These are phyloP conservation scores for Lentinus polychrous DNA, from an alignment of 1,284 basidiomycete species.

Conservation along the genomic window DNA sequence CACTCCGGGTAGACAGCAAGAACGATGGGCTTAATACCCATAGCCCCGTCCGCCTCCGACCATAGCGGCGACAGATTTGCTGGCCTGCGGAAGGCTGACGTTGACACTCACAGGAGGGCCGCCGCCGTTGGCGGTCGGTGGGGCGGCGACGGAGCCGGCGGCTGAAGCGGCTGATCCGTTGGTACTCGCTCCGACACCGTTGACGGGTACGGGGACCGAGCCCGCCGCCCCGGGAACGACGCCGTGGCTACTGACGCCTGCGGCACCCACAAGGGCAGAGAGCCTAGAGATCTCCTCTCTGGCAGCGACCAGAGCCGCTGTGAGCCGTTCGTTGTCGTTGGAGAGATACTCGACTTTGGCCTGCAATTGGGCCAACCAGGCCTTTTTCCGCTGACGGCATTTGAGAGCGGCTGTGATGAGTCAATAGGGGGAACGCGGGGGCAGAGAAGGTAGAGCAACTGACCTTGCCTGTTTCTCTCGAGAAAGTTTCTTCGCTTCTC, in stretches of 20 bases:
- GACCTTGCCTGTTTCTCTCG: constrained; percentile 88
- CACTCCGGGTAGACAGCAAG: neutral
- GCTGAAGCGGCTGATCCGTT: neutral
- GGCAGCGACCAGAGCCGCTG: constrained; percentile 66
- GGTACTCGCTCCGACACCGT: neutral
- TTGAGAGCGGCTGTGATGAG: constrained; percentile 89
- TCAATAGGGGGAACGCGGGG: constrained; percentile 64
- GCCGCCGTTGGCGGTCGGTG: constrained; percentile 14
- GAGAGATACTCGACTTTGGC: constrained; percentile 87
- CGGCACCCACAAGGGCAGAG: constrained; percentile 58
- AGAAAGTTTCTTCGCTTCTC: constrained; percentile 93
- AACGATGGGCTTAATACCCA: constrained; percentile 15
- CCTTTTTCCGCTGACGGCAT: constrained; percentile 98
- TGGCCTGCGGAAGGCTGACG: constrained; percentile 30
- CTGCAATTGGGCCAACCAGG: constrained; percentile 91
- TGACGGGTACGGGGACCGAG: constrained; percentile 10
- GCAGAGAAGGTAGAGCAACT: constrained; percentile 39
- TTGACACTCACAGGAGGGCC: constrained; percentile 38
- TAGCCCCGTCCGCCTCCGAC: constrained; percentile 18
- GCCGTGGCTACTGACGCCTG: constrained; percentile 33
- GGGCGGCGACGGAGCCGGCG: constrained; percentile 15
- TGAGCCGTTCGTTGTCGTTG: constrained; percentile 92
- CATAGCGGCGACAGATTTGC: constrained; percentile 20
- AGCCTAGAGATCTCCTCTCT: constrained; percentile 78
- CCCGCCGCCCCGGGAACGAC: constrained; percentile 10